Evolutionary conservation across 805 yeast species (phyloP), one percentile per base, ranked within the genome.

Genomic region (Starmerella floricola): DNA sequence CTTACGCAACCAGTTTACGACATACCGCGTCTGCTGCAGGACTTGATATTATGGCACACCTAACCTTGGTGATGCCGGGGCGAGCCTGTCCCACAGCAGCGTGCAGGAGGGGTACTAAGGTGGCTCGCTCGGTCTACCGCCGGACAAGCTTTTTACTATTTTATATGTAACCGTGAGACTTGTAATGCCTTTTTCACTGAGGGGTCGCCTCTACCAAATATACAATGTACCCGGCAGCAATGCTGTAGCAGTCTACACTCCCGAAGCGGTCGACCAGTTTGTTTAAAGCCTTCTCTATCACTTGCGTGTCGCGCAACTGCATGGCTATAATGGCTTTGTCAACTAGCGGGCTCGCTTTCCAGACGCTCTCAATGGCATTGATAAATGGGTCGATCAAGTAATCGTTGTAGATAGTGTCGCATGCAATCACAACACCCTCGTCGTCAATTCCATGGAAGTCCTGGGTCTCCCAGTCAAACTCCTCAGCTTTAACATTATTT

Each of bases 351-450:
- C 29, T 17, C 15, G 38, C 17, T 11, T 17, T 15, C 40, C 34
- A 30, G 6, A 49, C 47, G 31, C 47, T 44, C 10, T 30, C n/a
- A 4, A 51, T 16, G 12, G 55, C 55, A 10, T 33, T 44, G 4
- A 42, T 11, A 12, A 54, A 46, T 3, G 47, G 55, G 10, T 21
- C 26, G 3, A 47, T 35, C 8, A 54, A 41, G 30, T 40, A 45
- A 11, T 45, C 52, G 35, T 54, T 54, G 41, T 52, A 54, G 15
- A 54, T 45, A 2, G 56, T 52, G 31, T 54, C 57, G 36, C 55
- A 50, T 3, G 57, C 50, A 12, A 54, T 31, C 4, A 54, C 30
- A 6, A 42, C 27, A 8, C 43, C 40, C 12, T 28, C 34, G 11
- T 34, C 41, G 5, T 36, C 41, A 6, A 27, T n/a, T 2, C 30